Base-by-base conservation (phyloP, 371 early-diverging fungal species). In the Lichtheimia ornata region DNA sequence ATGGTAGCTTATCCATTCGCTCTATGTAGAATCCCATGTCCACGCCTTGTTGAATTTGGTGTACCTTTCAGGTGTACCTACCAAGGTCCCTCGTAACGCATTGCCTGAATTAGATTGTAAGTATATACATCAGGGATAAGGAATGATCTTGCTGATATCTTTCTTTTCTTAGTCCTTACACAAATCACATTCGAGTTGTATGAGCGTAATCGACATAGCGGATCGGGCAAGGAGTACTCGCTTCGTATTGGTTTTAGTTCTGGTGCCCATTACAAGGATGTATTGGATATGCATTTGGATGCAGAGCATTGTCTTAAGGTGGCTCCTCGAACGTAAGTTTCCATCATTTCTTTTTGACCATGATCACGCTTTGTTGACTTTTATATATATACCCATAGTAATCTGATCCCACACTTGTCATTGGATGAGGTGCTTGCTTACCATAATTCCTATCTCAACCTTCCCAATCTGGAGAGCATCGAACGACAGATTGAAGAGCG, bases 121-220 rank as follows among this genome's bases (percentile, higher is more conserved):
- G 86, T 14, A n/a, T 14, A n/a, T 15, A 6, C 13, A 14, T 15
- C 13, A 5, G 14, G 18, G 4, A 49, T 15, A 35, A 22, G n/a
- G 22, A 53, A 56, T n/a, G 25, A 13, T 61, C 49, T 61, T 4
- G n/a, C 44, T 55, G 20, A 49, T 11, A 22, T 22, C 12, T 59
- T 12, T 22, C 12, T 59, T 12, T 35, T 15, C 20, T 22, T 64
- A 94, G 88, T 85, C 67, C 72, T 98, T 58, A 95, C 97, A 3
- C 98, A 98, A 60, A 97, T 98, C 56, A 96, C 95, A 6, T 95
- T 98, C 70, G 98, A 98, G 73, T 76, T 98, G 15, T 96, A 97
- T 61, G 97, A 97, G 72, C 84, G 97, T 41, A 89, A 85, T 53
- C 84, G 88, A 41, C 77, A 79, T 3, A 70, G 71, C 24, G 84